These are phyloP conservation scores for Linnemannia elongata DNA, from an alignment of 192 early-diverging fungal genomes.

Conservation along the genomic window DNA sequence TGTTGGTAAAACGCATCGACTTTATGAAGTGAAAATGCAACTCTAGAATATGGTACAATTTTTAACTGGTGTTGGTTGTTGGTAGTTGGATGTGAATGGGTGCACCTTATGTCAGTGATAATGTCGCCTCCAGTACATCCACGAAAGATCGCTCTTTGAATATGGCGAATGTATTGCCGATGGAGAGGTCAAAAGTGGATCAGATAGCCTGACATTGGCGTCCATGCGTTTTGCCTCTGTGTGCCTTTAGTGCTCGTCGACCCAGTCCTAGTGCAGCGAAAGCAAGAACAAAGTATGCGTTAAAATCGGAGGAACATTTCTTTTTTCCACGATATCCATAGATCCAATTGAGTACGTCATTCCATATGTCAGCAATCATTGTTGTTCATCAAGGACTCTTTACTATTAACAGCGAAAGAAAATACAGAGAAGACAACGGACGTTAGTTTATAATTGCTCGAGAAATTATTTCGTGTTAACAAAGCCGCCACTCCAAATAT, in stretches of 20 bases:
- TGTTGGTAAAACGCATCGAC: neutral
- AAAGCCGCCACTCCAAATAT: no score
- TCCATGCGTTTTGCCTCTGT: neutral
- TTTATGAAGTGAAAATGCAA: neutral
- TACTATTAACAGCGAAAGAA: neutral
- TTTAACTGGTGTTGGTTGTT: neutral
- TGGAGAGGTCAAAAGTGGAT: neutral
- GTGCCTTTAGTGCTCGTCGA: slow-evolving; percentile 14
- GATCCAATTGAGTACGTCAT: neutral
- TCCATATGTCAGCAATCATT: neutral
- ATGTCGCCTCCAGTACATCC: no score
- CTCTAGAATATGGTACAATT: neutral
- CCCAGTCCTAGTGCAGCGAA: slow-evolving; percentile 16
- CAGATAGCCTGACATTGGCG: neutral
- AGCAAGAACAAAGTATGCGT: neutral
- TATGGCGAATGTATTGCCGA: neutral
- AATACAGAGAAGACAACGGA: neutral
- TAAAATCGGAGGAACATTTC: neutral
- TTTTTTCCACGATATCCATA: neutral
- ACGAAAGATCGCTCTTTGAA: neutral
- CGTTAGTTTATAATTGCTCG: neutral
- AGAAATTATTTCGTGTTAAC: neutral
- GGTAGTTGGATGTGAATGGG: no score
- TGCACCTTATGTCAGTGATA: no score
- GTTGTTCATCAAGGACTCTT: neutral